Conservation (phyloP, 176 grass and related monocot species). For the Paspalum vaginatum region DNA sequence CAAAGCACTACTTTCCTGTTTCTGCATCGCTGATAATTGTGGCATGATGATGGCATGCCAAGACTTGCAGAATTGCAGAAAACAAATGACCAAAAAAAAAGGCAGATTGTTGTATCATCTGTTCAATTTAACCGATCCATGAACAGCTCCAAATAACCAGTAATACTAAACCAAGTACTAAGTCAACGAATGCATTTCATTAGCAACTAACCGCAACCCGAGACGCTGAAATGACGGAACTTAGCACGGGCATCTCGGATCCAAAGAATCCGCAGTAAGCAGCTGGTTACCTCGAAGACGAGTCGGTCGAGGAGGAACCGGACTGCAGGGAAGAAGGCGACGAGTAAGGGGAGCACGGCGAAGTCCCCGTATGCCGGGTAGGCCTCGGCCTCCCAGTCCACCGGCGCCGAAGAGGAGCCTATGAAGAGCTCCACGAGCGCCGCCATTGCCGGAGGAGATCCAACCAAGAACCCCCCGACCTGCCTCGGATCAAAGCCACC, state of each 20-base stretch:
- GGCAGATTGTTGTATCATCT: conserved; percentile 7
- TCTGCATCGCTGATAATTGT: background rate
- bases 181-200: background rate
- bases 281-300: conserved; percentile 75
- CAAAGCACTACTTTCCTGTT: background rate
- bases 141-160: background rate
- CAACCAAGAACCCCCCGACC: conserved; percentile 17
- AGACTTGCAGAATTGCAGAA: background rate
- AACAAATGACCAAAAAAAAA: conserved; percentile 5
- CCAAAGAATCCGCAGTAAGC: background rate
- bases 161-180: background rate
- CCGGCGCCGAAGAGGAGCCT: conserved; percentile 36
- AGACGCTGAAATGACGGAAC: conserved; percentile 5
- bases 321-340: conserved; percentile 79
- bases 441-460: conserved; percentile 55
- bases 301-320: conserved; percentile 88
- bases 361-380: conserved; percentile 78
- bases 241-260: conserved; percentile 25
- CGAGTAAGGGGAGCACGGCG: conserved; percentile 72
- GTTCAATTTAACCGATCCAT: background rate
- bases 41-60: background rate
- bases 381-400: conserved; percentile 79
- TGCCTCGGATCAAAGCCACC: conserved; percentile 28
- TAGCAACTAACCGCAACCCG: background rate
- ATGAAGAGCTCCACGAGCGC: conserved; percentile 53